A percentile compares a stretch with the other conserved stretches of the same genome.
Conservation (phyloP, 306 rosid species). For the Vachellia pachyceras region DNA sequence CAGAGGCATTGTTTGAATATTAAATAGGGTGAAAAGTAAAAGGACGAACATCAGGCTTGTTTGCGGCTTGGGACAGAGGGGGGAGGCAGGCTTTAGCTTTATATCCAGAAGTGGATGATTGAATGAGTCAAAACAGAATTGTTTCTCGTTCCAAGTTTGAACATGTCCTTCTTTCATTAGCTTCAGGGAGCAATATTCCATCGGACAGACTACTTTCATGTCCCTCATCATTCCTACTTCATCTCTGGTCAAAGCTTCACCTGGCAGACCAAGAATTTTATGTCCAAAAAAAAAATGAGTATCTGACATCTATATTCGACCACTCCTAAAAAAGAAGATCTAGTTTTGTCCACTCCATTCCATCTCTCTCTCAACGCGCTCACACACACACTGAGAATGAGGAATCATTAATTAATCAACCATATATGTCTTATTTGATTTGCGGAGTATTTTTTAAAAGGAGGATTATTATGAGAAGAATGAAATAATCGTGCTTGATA, state of each 20-base stretch:
- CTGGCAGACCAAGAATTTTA: background rate
- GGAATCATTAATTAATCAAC: background rate
- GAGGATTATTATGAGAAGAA: no score
- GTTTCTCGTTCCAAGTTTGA: background rate
- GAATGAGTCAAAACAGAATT: constrained; percentile 22
- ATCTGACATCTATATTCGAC: background rate
- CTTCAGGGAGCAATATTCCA: constrained; percentile 8
- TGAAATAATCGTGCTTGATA: no score
- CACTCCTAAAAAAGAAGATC: background rate
- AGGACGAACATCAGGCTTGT: background rate
- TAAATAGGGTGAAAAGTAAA: background rate
- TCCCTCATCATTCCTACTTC: constrained; percentile 11
- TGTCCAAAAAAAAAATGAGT: background rate
- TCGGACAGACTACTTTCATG: background rate
- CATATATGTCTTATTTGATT: background rate
- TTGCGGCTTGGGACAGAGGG: constrained; percentile 5
- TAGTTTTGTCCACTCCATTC: background rate
- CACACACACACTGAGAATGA: background rate
- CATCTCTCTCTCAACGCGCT: background rate
- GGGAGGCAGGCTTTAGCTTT: background rate
- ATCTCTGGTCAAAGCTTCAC: constrained; percentile 22
- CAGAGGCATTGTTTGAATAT: background rate
- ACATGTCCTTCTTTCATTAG: constrained; percentile 27
- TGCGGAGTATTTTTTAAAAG: no score
- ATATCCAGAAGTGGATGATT: constrained; percentile 7